Base-by-base conservation (phyloP, 2,329 filamentous ascomycete genomes). In the Aspergillus flavus region DNA sequence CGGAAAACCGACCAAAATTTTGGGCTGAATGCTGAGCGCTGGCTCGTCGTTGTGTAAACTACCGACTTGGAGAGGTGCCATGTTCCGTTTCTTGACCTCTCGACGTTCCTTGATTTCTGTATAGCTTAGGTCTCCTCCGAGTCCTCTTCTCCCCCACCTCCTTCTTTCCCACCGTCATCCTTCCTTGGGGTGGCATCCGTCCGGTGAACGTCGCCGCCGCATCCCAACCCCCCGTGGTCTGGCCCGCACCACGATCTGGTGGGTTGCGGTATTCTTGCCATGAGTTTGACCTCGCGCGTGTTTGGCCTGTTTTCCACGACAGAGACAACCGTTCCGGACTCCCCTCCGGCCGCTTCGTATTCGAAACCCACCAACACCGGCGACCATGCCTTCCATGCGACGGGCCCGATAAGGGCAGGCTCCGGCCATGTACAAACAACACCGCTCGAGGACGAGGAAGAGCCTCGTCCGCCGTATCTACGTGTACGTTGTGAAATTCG, bases 381-480 rank as follows among this genome's bases (percentile, higher is more conserved):
- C 41, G 62, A 67, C 57, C 45, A 73, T 70, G 69, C 61, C 43
- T 59, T 66, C 57, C 61, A 59, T 58, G 41, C 61, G 28, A 45
- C 58, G 45, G 60, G 61, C 52, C 63, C 65, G 59, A 64, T 67
- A 64, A 68, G 53, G 61, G 54, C 63, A 46, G 62, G 57, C 48
- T 58, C 56, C 36, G 57, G 64, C 63, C 60, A 64, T 61, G 68
- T 68, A 62, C 69, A 73, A 67, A 76, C 78, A 75, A 82, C 78
- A 73, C 76, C 72, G 61, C 66, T 77, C 67, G 75, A 80, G 73
- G 80, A 80, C 66, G 85, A 86, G 65, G 76, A 83, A 65, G 85
- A 87, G 75, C 81, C 79, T 69, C 84, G 88, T 67, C 86, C 87
- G 67, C 87, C 87, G 61, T 89, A 88, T 74, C 73, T 88, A 69